Conservation (phyloP, 1,139 yeast species). For the Blastobotrys persicus region DNA sequence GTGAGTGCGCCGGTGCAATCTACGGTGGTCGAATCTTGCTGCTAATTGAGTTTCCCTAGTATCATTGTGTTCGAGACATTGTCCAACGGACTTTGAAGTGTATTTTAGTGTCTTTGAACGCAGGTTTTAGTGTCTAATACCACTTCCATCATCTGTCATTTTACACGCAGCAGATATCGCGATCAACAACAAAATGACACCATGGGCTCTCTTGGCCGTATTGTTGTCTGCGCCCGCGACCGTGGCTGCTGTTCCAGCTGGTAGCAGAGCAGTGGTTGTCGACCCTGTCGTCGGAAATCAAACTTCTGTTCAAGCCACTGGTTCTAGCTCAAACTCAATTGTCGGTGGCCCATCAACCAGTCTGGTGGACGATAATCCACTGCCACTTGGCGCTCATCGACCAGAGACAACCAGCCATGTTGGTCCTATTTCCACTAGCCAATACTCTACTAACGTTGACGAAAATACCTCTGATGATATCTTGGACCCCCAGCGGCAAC, state of each 20-base stretch:
- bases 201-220: neutral
- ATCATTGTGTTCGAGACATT: constrained; percentile 5
- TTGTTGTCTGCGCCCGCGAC: constrained; percentile 1
- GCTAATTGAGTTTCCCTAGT: constrained; percentile 3
- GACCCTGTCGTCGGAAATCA: neutral
- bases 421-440: neutral
- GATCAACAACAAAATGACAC: constrained; percentile 5
- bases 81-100: neutral
- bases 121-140: neutral
- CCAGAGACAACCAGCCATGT: neutral
- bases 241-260: constrained; percentile 2
- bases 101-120: constrained; percentile 6
- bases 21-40: neutral
- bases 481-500: neutral
- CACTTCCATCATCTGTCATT: neutral
- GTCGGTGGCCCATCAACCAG: neutral
- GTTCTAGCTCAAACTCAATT: constrained; percentile 5
- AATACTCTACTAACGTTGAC: neutral
- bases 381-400: neutral
- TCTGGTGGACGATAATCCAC: neutral
- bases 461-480: neutral
- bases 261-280: constrained; percentile 6
- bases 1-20: neutral
- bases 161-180: neutral
- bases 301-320: neutral